Evolutionary conservation across 768 basidiomycete genomes (phyloP).

Genomic region (Termitomyces sp.): DNA sequence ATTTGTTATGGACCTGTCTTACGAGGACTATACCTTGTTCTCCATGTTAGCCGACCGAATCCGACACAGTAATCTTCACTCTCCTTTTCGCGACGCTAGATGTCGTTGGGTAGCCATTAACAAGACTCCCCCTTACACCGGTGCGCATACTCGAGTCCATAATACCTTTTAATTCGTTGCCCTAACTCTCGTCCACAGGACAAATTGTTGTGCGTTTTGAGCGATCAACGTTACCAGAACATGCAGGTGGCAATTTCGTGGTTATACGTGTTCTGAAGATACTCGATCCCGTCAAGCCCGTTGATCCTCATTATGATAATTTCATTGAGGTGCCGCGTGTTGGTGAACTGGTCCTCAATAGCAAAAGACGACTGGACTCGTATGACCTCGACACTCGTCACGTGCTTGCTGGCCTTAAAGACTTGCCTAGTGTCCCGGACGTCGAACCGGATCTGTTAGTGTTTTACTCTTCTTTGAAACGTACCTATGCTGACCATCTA

Average conservation of each 20-base stretch:
- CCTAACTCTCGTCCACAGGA: too few species aligned
- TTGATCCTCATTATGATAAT: slow-evolving; percentile 12
- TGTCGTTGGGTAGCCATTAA: too few species aligned
- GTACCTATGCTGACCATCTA: background rate
- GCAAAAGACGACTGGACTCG: background rate
- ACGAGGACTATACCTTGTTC: too few species aligned
- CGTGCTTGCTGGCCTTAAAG: background rate
- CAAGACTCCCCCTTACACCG: too few species aligned
- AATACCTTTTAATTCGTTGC: too few species aligned
- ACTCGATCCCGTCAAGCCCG: slow-evolving; percentile 6
- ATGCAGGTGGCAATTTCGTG: slow-evolving; percentile 26
- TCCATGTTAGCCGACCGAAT: too few species aligned
- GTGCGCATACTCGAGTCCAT: too few species aligned
- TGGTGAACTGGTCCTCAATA: background rate
- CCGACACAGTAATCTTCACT: too few species aligned
- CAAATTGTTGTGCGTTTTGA: slow-evolving; percentile 13
- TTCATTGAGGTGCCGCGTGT: background rate
- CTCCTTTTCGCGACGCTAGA: too few species aligned
- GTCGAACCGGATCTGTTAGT: background rate
- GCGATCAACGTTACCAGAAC: slow-evolving; percentile 13
- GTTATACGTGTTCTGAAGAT: slow-evolving; percentile 24
- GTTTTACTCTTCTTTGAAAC: background rate
- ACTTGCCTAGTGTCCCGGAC: background rate
- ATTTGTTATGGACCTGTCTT: too few species aligned
- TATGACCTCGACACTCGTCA: background rate